These are phyloP conservation scores for Rhizopus stolonifer DNA, from an alignment of 371 early-diverging fungal genomes.

Conservation along the genomic window DNA sequence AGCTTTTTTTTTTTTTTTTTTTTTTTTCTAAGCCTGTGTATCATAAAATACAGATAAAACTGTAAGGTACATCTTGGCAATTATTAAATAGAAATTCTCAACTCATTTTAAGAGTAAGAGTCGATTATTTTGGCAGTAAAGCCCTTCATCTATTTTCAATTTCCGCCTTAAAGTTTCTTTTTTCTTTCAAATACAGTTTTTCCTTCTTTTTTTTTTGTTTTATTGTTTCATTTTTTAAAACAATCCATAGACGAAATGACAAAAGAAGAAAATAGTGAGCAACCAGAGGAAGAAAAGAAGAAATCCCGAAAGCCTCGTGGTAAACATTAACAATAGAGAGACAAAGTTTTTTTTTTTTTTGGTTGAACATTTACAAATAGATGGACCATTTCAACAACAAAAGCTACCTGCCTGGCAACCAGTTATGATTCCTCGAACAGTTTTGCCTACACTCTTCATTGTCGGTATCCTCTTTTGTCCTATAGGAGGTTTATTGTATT, in stretches of 20 bases:
- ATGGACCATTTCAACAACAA: slow-evolving; percentile 97
- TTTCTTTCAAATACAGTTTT: no score
- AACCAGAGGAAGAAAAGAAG: background rate
- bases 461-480: slow-evolving; percentile 93
- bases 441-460: slow-evolving; percentile 88
- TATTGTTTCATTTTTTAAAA: background rate
- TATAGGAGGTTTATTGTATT: slow-evolving; percentile 79
- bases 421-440: slow-evolving; percentile 91
- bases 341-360: background rate
- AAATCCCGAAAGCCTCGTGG: slow-evolving; percentile 6
- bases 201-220: slow-evolving; percentile 1
- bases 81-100: no score
- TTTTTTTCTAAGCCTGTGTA: no score
- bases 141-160: no score
- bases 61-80: no score
- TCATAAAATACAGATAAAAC: no score
- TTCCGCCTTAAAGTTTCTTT: no score
- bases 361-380: slow-evolving; percentile 30
- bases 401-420: slow-evolving; percentile 98
- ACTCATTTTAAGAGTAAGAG: no score
- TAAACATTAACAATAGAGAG: background rate
- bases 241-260: background rate
- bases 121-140: no score
- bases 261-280: slow-evolving; percentile 1
- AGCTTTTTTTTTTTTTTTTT: no score